Base-by-base conservation (phyloP, 2,329 filamentous ascomycete genomes). In the Beauveria australis region DNA sequence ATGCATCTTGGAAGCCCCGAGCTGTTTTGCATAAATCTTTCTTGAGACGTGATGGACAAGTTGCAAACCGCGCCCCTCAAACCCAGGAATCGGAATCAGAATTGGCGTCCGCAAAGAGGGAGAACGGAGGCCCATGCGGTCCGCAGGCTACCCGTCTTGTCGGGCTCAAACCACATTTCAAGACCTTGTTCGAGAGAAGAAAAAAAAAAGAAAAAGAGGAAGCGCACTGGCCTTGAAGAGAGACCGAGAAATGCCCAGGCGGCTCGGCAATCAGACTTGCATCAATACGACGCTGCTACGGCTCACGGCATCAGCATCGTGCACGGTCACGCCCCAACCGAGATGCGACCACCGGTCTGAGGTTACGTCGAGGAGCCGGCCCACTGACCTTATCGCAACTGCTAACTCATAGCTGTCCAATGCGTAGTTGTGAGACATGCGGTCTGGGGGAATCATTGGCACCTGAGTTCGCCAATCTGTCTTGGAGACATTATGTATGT, bases 271-370 rank as follows among this genome's bases (percentile, higher is more conserved):
- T 37, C 33, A 37, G 33, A 53, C 41, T 40, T 55, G 53, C 28
- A 47, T 47, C 41, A 26, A 28, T 57, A 44, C 54, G 9, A 57
- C 54, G n/a, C 43, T 57, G 40, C 43, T 24, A 57, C 54, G 44
- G 54, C 54, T 48, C 44, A 57, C 54, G 54, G 54, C 54, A 57
- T 57, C 54, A 41, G 48, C 48, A 52, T 52, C 48, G 16, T 14
- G 51, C 51, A 12, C 48, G 9, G 24, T 37, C 48, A 52, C 19
- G 44, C 30, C 22, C 24, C 22, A 3, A 46, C 19, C 43, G 12
- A 47, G 43, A 47, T 37, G 18, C 28, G 28, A 28, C n/a, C 41
- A 37, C 30, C 5, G 40, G 40, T 22, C 46, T 48, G 52, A 19
- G 16, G 53, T 37, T 40, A 43, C 28, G 16, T 30, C 12, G 37